Percentiles rank a stretch among this genome's conserved stretches.
phyloP scores from a whole-genome alignment of 257 asterid genomes.

The Galeopsis tetrahit region DNA sequence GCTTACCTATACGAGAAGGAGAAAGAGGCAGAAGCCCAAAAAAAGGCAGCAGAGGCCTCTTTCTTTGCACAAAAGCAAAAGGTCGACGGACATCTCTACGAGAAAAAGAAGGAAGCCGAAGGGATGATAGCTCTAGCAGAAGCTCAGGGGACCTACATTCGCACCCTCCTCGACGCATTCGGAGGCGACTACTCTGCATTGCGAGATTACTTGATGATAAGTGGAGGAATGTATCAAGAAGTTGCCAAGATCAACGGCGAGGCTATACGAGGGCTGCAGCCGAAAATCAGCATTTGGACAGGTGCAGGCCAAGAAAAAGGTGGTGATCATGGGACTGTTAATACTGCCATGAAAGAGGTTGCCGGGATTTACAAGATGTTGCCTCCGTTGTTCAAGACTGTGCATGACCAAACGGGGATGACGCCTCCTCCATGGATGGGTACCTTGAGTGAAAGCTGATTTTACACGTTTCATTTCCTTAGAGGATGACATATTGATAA shows the following conservation, averaged over 20 bases:
- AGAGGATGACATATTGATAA: no score
- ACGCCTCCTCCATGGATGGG: constrained; percentile 72
- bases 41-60: constrained; percentile 58
- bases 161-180: constrained; percentile 49
- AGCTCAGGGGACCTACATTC: constrained; percentile 63
- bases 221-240: constrained; percentile 56
- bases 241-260: constrained; percentile 65
- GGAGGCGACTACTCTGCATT: constrained; percentile 61
- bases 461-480: no score
- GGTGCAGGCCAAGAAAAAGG: constrained; percentile 27
- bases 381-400: constrained; percentile 68
- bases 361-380: constrained; percentile 63
- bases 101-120: constrained; percentile 67
- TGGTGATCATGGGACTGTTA: background rate
- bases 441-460: constrained; percentile 27
- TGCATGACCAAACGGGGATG: constrained; percentile 80
- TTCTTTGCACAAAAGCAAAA: constrained; percentile 45
- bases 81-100: constrained; percentile 59
- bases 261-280: constrained; percentile 62
- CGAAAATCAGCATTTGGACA: constrained; percentile 73
- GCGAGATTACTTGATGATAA: constrained; percentile 70
- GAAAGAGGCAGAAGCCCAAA: constrained; percentile 60
- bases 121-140: constrained; percentile 62
- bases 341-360: constrained; percentile 54
- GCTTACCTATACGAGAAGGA: constrained; percentile 60